Conservation (phyloP, 495 filamentous ascomycete genomes). For the Annulohypoxylon nitens region DNA sequence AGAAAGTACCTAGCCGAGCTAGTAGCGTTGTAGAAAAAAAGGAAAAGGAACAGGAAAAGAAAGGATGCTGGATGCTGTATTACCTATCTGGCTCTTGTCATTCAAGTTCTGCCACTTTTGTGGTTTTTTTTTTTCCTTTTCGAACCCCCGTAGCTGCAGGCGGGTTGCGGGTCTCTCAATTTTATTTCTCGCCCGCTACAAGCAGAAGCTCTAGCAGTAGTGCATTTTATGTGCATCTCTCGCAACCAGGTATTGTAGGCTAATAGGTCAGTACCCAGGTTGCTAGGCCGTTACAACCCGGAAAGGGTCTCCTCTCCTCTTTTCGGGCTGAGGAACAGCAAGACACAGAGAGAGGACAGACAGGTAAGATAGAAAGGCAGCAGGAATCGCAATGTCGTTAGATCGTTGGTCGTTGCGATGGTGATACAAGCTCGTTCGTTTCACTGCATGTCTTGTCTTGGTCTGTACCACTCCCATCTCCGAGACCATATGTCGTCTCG, state of each 20-base stretch:
- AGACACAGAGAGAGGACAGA: not conserved
- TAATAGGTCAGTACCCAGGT: not conserved
- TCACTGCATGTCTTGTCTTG: slow-evolving; percentile 48
- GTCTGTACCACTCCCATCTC: slow-evolving; percentile 48
- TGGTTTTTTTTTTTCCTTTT: not conserved
- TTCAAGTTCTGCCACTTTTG: slow-evolving; percentile 19
- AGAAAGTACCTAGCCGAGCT: slow-evolving; percentile 35
- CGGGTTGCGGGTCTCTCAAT: slow-evolving; percentile 11
- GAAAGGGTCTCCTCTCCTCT: not conserved
- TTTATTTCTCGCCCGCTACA: slow-evolving; percentile 23
- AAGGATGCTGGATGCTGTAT: slow-evolving; percentile 11
- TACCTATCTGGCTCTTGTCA: slow-evolving; percentile 26
- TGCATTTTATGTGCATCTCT: not conserved
- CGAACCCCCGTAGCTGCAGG: slow-evolving; percentile 1
- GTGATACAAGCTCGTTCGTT: slow-evolving; percentile 49
- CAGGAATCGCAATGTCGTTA: slow-evolving; percentile 30
- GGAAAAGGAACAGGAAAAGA: not conserved
- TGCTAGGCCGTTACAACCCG: slow-evolving; percentile 8
- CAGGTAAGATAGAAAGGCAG: not conserved
- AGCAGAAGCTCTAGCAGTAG: not conserved
- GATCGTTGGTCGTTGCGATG: slow-evolving; percentile 38
- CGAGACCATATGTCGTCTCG: slow-evolving; percentile 49
- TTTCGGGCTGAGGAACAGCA: not conserved
- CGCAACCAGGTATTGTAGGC: not conserved
- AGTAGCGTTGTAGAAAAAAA: not conserved